Evolutionary conservation across 106 monocot genomes (phyloP), one percentile per base, ranked within the genome.

Genomic region (Posidonia australis): DNA sequence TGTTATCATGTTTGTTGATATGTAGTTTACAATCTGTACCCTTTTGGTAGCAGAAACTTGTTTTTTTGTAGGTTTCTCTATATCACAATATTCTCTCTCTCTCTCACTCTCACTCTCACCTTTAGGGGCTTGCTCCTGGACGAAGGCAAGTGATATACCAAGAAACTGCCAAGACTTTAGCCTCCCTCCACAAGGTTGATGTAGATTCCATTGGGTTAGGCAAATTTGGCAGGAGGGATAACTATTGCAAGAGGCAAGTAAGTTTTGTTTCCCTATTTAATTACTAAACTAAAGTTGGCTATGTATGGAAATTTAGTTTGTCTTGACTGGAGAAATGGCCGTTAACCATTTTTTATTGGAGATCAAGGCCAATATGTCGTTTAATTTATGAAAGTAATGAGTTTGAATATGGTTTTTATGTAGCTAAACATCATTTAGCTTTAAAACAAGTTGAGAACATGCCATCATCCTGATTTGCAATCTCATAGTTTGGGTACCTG

Each of bases 191-290:
- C 70, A 77, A 31, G 67, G 91, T 91, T 75, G 76, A 91, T 83
- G 98, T 91, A 44, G 81, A 83, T 62, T 63, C 77, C 0, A 67
- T 91, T 58, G 98, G 91, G 14, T 70, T 98, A 61, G 79, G 70
- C 25, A 91, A 83, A 12, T 91, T 80, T 77, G 98, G 98, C 45
- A 70, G 87, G 63, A 78, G 83, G 78, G 91, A 91, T 28, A 85
- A 98, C 63, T 98, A 98, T 59, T 98, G 98, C 77, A 88, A 66
- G 67, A 91, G 98, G 83, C 98, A 98, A 66, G 93, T 86, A 51
- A 67, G 78, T 66, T 44, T 63, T 19, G 3, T 51, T 49, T 51
- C n/a, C n/a, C 7, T 29, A 32, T 28, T 9, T 67, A 13, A 21
- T 52, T 52, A 18, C 1, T 53, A 23, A 53, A 7, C 11, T 19